Evolutionary conservation across 2,329 filamentous ascomycete genomes (phyloP), one percentile per base, ranked within the genome.

Genomic region (Parasarocladium wereldwijsianum): DNA sequence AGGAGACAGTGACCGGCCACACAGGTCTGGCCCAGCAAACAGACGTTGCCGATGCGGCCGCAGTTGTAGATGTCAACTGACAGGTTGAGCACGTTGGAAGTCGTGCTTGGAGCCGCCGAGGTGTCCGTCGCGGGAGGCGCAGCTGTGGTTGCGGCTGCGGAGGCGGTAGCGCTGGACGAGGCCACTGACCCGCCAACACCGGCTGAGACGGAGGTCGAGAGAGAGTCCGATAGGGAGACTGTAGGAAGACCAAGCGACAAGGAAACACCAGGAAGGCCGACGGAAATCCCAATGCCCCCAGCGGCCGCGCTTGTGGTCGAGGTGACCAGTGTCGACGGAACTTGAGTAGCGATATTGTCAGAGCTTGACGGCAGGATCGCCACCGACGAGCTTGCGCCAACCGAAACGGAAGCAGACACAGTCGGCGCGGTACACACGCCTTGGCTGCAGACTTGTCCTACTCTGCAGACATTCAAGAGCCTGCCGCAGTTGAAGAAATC

Each of bases 401-500:
- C n/a, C 8, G 19, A 21, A 21, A n/a, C 19, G n/a, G 19, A 21
- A 8, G 8, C 8, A n/a, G 27, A 22, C 8, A 9, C 17, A 8
- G 28, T 24, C 17, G 28, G 8, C 3, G 28, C 28, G 5, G 24
- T 21, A 12, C 28, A 30, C 15, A 23, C 19, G 10, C 28, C 28
- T 12, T 23, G 20, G 10, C 19, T 24, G 14, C 28, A 30, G 5
- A 24, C 14, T n/a, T 30, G 28, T 15, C 28, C 28, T n/a, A 15
- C 4, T 15, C 17, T 23, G 14, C 28, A 30, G 19, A 23, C 4
- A 15, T 30, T 30, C 13, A 30, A 21, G 5, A 30, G 17, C 12
- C 28, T 23, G 17, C 28, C 28, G 15, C 28, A 30, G 28, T 30
- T 30, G 13, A 30, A 13, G 11, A 14, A 11, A n/a, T 30, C 28